Percentiles rank a stretch among this genome's conserved stretches.
Evolutionary conservation across 1,139 yeast species (phyloP).

Genomic region (Geotrichum reessii): DNA sequence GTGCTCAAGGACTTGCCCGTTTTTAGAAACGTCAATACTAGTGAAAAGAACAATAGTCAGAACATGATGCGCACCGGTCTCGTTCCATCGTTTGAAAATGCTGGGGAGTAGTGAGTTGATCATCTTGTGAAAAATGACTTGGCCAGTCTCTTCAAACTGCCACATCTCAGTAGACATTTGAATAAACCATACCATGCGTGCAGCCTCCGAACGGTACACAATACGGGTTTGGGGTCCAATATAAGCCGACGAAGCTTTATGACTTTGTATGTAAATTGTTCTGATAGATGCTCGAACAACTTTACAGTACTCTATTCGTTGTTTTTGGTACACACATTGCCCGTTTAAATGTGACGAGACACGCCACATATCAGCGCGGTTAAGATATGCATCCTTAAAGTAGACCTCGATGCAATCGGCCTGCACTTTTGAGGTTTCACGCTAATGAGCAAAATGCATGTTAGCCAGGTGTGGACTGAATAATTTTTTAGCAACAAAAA

Average conservation of each 20-base stretch:
- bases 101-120: constrained; percentile 86
- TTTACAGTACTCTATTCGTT: constrained; percentile 58
- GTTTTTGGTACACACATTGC: constrained; percentile 61
- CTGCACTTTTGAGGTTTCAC: constrained; percentile 45
- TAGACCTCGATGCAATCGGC: constrained; percentile 79
- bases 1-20: constrained; percentile 32
- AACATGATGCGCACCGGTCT: constrained; percentile 78
- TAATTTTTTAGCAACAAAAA: background rate
- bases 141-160: constrained; percentile 96
- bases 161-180: constrained; percentile 95
- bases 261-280: constrained; percentile 68
- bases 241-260: constrained; percentile 47
- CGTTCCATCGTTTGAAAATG: constrained; percentile 81
- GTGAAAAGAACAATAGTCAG: constrained; percentile 89
- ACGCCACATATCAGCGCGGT: constrained; percentile 92
- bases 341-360: constrained; percentile 58
- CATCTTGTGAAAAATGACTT: constrained; percentile 83
- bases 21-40: constrained; percentile 57
- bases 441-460: background rate
- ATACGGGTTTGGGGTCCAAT: constrained; percentile 70
- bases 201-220: constrained; percentile 85
- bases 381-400: constrained; percentile 70
- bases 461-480: background rate
- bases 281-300: constrained; percentile 60
- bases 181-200: constrained; percentile 70